Evolutionary conservation across 2,329 filamentous ascomycete species (phyloP).

Genomic region (Ceratocystis huliohia): DNA sequence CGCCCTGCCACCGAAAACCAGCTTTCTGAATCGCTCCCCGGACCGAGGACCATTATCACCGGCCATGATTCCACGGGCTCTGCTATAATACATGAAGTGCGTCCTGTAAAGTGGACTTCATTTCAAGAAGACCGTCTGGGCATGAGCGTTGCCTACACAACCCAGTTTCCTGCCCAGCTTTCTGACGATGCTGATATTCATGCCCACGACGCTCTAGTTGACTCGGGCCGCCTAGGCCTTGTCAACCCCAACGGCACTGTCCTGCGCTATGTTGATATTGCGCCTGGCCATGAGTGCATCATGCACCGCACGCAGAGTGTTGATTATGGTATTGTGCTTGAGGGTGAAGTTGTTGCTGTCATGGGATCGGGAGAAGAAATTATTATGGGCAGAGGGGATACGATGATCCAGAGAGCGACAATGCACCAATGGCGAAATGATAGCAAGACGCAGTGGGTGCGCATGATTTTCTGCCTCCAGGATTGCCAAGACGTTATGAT

Average conservation of each 20-base stretch:
- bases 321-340: slow-evolving; percentile 43
- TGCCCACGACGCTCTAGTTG: slow-evolving; percentile 28
- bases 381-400: slow-evolving; percentile 37
- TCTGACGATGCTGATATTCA: slow-evolving; percentile 32
- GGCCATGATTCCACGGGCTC: slow-evolving; percentile 18
- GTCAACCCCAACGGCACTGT: slow-evolving; percentile 31
- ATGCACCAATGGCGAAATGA: slow-evolving; percentile 43
- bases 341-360: slow-evolving; percentile 40
- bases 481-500: slow-evolving; percentile 24
- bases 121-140: slow-evolving; percentile 29
- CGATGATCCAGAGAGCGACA: slow-evolving; percentile 44
- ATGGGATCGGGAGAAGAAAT: slow-evolving; percentile 40
- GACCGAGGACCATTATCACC: slow-evolving; percentile 20
- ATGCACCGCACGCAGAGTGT: slow-evolving; percentile 43
- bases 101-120: slow-evolving; percentile 21
- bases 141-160: slow-evolving; percentile 34
- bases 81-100: slow-evolving; percentile 22
- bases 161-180: slow-evolving; percentile 31
- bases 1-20: slow-evolving; percentile 17
- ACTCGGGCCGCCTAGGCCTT: slow-evolving; percentile 26
- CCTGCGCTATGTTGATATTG: slow-evolving; percentile 38
- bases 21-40: slow-evolving; percentile 17
- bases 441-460: slow-evolving; percentile 35
- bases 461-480: slow-evolving; percentile 35
- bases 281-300: slow-evolving; percentile 28